Evolutionary conservation across 2,329 filamentous ascomycete genomes (phyloP).

Genomic region (Blumeria graminis): DNA sequence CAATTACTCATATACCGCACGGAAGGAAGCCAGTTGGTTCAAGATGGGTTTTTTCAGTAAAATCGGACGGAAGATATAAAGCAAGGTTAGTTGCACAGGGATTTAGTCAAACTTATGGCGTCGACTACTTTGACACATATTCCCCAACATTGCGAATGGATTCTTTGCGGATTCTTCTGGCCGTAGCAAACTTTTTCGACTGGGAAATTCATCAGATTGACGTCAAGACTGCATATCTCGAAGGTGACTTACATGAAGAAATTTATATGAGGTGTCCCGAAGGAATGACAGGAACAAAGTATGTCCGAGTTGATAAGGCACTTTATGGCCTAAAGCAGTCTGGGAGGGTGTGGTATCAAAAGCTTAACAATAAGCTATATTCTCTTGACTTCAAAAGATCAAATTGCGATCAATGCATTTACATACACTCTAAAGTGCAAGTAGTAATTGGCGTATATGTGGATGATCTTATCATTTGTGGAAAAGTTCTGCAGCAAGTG

Average conservation of each 20-base stretch:
- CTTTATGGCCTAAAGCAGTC: background rate
- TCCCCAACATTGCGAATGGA: background rate
- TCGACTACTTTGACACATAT: background rate
- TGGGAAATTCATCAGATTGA: background rate
- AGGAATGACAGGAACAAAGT: background rate
- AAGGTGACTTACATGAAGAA: background rate
- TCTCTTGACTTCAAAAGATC: background rate
- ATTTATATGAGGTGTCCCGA: background rate
- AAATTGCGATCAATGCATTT: background rate
- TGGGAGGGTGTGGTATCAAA: background rate
- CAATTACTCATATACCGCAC: background rate
- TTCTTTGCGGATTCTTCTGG: background rate
- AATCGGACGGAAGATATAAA: background rate
- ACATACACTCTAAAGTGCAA: background rate
- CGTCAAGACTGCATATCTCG: background rate
- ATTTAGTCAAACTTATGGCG: background rate
- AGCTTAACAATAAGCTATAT: background rate
- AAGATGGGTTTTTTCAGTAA: background rate
- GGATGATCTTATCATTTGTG: background rate
- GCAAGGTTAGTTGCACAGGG: background rate
- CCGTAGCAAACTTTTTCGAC: background rate
- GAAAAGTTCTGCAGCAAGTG: background rate
- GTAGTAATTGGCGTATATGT: background rate
- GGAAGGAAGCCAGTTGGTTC: background rate
- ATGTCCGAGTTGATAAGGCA: background rate